Base-by-base conservation (phyloP, 1,139 yeast species). In the Meyerozyma athensensis region DNA sequence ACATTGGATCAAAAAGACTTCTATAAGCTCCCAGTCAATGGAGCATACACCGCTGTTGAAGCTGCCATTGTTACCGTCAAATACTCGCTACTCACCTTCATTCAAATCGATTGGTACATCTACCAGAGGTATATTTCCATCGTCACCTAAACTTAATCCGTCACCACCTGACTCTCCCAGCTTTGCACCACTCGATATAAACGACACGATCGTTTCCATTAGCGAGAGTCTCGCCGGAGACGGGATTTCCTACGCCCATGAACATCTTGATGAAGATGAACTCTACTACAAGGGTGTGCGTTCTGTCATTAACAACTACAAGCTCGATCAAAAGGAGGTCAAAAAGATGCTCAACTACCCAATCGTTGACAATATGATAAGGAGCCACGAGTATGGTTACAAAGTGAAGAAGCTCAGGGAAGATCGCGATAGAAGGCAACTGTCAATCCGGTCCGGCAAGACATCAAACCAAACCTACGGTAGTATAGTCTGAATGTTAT, bases 1-100 rank as follows among this genome's bases (percentile, higher is more conserved):
- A 48, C 89, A 89, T 55, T 92, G 97, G 97, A 61, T 92, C 10
- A 50, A 45, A 24, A 46, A 47, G 34, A 41, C 43, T 9, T 38
- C 47, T 30, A 48, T 7, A 43, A 41, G 12, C 42, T 59, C 9
- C 50, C 50, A 31, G 59, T 64, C 39, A 59, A 65, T 1, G 56
- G 64, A 20, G 66, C 59, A 40, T 46, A 52, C n/a, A 49, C 48
- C 39, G 61, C 62, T 5, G 49, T 48, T 37, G 52, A 40, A 46
- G 46, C 18, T 38, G 26, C 17, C 13, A 18, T 14, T 20, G 6
- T 28, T 18, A 30, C 34, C 32, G 4, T 35, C 44, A 7, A 38
- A 35, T 12, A 38, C 50, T 12, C 39, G 39, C n/a, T 59, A 59
- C 41, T 56, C 63, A 4, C 61, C 65, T 6, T 66, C 72, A 0